Percentiles rank a stretch among this genome's conserved stretches.
Evolutionary conservation across 352 stramenopile species (phyloP).

Genomic region (Globisporangium ultimum): DNA sequence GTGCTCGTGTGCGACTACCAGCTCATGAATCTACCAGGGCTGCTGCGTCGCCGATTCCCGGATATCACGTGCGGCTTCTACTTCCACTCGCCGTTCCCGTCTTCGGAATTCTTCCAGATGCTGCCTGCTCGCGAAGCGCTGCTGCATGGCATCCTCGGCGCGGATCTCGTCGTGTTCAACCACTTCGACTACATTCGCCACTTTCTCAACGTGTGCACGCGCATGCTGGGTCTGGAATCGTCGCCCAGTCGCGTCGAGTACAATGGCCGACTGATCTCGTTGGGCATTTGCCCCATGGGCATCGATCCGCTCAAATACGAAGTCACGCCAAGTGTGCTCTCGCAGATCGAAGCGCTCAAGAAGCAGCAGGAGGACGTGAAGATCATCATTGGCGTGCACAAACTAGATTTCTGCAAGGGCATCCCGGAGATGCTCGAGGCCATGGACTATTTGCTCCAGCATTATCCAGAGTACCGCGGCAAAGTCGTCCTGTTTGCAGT

Average conservation of each 20-base stretch:
- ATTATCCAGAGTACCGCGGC: constrained; percentile 91
- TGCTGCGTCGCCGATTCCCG: constrained; percentile 74
- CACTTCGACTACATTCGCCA: constrained; percentile 89
- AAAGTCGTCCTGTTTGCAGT: constrained; percentile 94
- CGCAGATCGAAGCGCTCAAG: constrained; percentile 46
- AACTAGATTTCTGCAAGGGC: constrained; percentile 81
- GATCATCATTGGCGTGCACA: constrained; percentile 75
- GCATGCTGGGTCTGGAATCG: constrained; percentile 84
- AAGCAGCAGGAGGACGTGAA: constrained; percentile 67
- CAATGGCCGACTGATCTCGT: constrained; percentile 81
- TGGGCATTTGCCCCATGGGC: constrained; percentile 89
- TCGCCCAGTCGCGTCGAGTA: constrained; percentile 85
- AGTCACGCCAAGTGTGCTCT: constrained; percentile 47
- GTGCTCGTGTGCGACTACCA: constrained; percentile 90
- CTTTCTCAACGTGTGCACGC: constrained; percentile 82
- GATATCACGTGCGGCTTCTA: constrained; percentile 85
- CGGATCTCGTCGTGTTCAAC: constrained; percentile 87
- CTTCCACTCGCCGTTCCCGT: constrained; percentile 89
- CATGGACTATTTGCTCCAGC: constrained; percentile 85
- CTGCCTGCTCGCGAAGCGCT: constrained; percentile 72
- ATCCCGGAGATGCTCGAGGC: constrained; percentile 89
- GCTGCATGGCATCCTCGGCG: constrained; percentile 78
- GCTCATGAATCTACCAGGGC: constrained; percentile 77
- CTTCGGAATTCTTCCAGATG: constrained; percentile 90
- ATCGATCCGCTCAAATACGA: constrained; percentile 86